A percentile compares a stretch with the other conserved stretches of the same genome.
Conservation (phyloP, 345 rosid genomes). For the Lepidium africanum region DNA sequence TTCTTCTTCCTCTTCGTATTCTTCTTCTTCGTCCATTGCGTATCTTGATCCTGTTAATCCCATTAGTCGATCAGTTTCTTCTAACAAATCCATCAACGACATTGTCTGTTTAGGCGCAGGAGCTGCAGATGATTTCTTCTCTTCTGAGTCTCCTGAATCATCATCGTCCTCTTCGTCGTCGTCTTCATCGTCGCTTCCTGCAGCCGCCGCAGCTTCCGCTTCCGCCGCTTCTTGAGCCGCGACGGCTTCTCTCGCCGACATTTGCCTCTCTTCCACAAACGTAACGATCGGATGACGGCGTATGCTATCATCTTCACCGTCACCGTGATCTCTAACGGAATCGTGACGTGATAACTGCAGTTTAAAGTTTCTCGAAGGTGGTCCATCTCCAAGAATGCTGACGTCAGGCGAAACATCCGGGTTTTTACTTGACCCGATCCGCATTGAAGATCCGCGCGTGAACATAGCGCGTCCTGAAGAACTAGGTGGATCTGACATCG, state of each 20-base stretch:
- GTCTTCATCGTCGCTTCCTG: slow-evolving; percentile 31
- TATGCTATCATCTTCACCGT: slow-evolving; percentile 22
- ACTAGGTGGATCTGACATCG: slow-evolving; percentile 29
- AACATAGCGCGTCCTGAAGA: slow-evolving; percentile 35
- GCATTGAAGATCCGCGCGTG: slow-evolving; percentile 44
- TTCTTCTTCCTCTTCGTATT: slow-evolving; percentile 34
- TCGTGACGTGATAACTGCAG: slow-evolving; percentile 47
- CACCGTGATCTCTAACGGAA: slow-evolving; percentile 37
- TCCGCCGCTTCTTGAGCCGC: slow-evolving; percentile 70
- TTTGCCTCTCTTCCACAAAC: slow-evolving; percentile 54
- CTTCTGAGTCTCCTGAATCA: slow-evolving; percentile 27
- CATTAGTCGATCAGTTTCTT: slow-evolving; percentile 71
- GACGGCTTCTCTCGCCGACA: slow-evolving; percentile 82
- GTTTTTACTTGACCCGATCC: slow-evolving; percentile 29
- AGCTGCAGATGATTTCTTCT: slow-evolving; percentile 3
- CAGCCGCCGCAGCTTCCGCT: slow-evolving; percentile 35
- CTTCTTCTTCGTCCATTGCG: slow-evolving; percentile 35
- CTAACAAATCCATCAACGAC: slow-evolving; percentile 85
- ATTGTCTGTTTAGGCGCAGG: slow-evolving; percentile 42
- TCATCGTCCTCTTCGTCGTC: neutral
- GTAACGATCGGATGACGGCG: slow-evolving; percentile 36
- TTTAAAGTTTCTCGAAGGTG: slow-evolving; percentile 30
- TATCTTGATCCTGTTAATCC: slow-evolving; percentile 55
- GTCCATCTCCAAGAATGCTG: slow-evolving; percentile 25
- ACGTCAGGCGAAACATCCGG: slow-evolving; percentile 24